These are phyloP conservation scores for Neurospora sp. DNA, from an alignment of 495 filamentous ascomycete species.

Conservation along the genomic window DNA sequence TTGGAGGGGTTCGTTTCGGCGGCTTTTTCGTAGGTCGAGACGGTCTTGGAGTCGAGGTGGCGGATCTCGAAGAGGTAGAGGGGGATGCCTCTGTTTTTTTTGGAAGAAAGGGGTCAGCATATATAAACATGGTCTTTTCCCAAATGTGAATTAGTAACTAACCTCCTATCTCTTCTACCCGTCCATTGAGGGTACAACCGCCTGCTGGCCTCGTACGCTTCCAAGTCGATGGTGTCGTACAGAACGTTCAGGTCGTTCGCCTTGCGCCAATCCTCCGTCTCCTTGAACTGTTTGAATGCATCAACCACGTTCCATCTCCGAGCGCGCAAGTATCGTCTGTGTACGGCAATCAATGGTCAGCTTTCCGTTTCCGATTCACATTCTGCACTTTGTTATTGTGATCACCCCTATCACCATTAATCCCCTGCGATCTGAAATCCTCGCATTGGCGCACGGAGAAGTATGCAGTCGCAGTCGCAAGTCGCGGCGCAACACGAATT, in stretches of 20 bases:
- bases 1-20: conserved; percentile 42
- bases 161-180: conserved; percentile 64
- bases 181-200: conserved; percentile 90
- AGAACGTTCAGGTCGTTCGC: conserved; percentile 64
- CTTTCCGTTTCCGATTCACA: not conserved
- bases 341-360: not conserved
- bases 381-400: not conserved
- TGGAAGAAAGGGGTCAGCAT: not conserved
- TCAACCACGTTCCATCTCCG: conserved; percentile 62
- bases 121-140: not conserved
- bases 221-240: conserved; percentile 68
- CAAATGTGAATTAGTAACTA: not conserved
- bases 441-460: not conserved
- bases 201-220: conserved; percentile 70
- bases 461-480: not conserved
- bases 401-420: not conserved
- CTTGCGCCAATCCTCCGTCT: conserved; percentile 79
- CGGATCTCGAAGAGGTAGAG: conserved; percentile 81
- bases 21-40: conserved; percentile 62
- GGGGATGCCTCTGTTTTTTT: conserved; percentile 58
- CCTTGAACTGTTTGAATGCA: conserved; percentile 75
- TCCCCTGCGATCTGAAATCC: not conserved
- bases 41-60: conserved; percentile 69
- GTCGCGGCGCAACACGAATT: not conserved
- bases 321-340: conserved; percentile 70